Percentiles rank a stretch among this genome's conserved stretches.
phyloP scores from a whole-genome alignment of 495 filamentous ascomycete genomes.

The Aspergillus coremiiformis region DNA sequence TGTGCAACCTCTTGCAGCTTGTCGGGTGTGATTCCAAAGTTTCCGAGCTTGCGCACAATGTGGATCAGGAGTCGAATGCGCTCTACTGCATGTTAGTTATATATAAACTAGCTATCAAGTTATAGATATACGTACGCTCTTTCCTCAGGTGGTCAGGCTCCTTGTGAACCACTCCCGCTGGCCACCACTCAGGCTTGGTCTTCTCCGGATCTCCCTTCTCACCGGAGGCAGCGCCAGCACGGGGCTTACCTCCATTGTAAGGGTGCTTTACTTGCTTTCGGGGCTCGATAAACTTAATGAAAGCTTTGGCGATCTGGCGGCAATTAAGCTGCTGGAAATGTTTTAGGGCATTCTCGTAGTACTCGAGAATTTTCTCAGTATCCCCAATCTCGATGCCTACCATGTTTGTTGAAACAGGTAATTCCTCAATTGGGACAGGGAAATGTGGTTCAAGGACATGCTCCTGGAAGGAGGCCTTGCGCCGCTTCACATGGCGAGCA shows the following conservation, averaged over 20 bases:
- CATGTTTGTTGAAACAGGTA: constrained; percentile 29
- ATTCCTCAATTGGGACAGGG: constrained; percentile 22
- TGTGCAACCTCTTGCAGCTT: constrained; percentile 37
- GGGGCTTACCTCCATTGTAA: constrained; percentile 56
- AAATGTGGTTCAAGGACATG: constrained; percentile 10
- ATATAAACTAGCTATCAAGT: not conserved
- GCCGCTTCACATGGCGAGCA: constrained; percentile 30
- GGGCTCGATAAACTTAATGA: constrained; percentile 75
- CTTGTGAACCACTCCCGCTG: constrained; percentile 54
- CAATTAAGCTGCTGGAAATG: constrained; percentile 43
- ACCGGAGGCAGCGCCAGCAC: constrained; percentile 30
- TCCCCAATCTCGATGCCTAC: constrained; percentile 36
- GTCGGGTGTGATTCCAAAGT: constrained; percentile 31
- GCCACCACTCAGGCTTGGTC: constrained; percentile 79
- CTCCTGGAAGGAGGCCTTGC: constrained; percentile 21
- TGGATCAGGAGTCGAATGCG: constrained; percentile 38
- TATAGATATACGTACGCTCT: constrained; percentile 48
- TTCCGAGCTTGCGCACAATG: constrained; percentile 38
- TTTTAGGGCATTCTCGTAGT: constrained; percentile 34
- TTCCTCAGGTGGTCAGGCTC: constrained; percentile 83
- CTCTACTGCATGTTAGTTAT: constrained; percentile 19
- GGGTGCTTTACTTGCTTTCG: constrained; percentile 81
- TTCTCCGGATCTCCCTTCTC: constrained; percentile 42
- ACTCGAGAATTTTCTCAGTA: constrained; percentile 26
- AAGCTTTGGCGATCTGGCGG: constrained; percentile 59